Evolutionary conservation across 148 eudicot genomes (phyloP), one percentile per base, ranked within the genome.

Genomic region (Fagopyrum tataricum): DNA sequence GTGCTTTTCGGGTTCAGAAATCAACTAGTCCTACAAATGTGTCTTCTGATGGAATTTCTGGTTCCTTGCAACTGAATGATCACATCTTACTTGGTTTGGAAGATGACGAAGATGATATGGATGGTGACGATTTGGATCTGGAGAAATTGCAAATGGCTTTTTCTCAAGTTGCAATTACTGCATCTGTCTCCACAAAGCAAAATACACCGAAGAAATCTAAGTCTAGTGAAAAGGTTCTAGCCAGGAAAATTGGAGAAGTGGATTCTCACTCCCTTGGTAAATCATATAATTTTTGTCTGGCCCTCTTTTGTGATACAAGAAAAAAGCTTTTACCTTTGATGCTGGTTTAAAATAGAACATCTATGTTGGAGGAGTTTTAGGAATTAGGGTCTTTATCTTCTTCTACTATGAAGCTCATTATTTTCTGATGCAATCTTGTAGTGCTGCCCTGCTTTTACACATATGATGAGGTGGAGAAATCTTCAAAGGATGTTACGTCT

Each of bases 361-460:
- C 21, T 48, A 48, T 14, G 17, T 14, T 48, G 53, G 2, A 48
- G 17, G 53, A 48, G 17, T 13, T 48, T 13, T 48, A 48, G 53
- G n/a, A 14, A 4, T 58, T 37, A 7, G 64, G 11, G 37, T 59
- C 37, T 59, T 0, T 46, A 37, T 64, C 69, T 39, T 64, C 44
- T 15, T 64, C 69, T 0, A 9, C 43, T 39, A 1, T 21, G 20
- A 64, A 14, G 69, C 17, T 23, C 66, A 7, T 64, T 10, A 64
- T 64, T 31, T 11, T 64, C 5, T 76, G 58, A 77, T 75, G 37
- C 44, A 31, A 31, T 41, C 61, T 82, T 76, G 85, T 90, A 95
- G 97, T 87, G 52, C 74, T 91, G 67, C 92, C 97, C 66, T 91
- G 97, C 88, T 95, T 95, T 78, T 95, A 91, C 75, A 69, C 81